Percentiles rank a stretch among this genome's conserved stretches.
phyloP scores from a whole-genome alignment of 805 yeast genomes.

The Wickerhamomyces canadensis region DNA sequence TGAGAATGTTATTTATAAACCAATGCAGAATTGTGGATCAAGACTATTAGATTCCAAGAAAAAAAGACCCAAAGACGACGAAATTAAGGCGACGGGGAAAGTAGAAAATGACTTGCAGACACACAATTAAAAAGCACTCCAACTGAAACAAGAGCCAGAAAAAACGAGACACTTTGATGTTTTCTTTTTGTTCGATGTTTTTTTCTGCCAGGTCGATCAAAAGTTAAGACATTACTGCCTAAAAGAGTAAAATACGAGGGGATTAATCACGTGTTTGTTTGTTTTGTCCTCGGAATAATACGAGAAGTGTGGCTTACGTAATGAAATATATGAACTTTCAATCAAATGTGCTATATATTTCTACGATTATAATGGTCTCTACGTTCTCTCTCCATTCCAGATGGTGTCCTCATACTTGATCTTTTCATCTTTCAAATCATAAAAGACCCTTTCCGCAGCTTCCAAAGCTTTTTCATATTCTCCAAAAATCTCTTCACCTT shows the following conservation, averaged over 20 bases:
- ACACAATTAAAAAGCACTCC: too few relatives aligned
- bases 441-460: conserved; percentile 9
- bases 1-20: too few relatives aligned
- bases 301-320: too few relatives aligned
- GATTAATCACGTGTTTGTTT: background rate
- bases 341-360: too few relatives aligned
- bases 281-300: background rate
- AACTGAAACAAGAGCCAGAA: too few relatives aligned
- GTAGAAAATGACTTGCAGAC: too few relatives aligned
- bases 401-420: conserved; percentile 1
- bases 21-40: too few relatives aligned
- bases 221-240: background rate
- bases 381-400: background rate
- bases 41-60: too few relatives aligned
- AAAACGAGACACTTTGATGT: background rate
- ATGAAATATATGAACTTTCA: too few relatives aligned
- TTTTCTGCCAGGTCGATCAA: background rate
- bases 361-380: too few relatives aligned
- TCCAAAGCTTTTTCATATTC: conserved; percentile 2
- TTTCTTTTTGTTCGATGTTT: background rate
- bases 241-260: background rate
- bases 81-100: too few relatives aligned
- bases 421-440: conserved; percentile 7
- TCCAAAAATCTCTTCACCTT: conserved; percentile 10
- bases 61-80: too few relatives aligned